Evolutionary conservation across 805 yeast genomes (phyloP).

Genomic region (Ogataea siamensis): DNA sequence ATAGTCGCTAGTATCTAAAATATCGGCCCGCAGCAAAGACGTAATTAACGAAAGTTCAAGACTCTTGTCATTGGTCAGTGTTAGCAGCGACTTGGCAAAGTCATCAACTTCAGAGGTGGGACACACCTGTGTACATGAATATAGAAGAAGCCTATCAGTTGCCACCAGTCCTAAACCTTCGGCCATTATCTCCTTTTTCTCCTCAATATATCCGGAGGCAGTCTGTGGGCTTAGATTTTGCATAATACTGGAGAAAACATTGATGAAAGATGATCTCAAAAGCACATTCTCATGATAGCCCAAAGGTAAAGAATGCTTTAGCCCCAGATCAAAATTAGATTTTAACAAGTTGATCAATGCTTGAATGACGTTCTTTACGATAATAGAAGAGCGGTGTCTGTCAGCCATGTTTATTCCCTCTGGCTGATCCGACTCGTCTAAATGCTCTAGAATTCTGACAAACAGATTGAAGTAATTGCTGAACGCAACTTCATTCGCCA

Average conservation of each 20-base stretch:
- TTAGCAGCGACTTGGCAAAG: slow-evolving; percentile 62
- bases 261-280: slow-evolving; percentile 69
- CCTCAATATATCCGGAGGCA: slow-evolving; percentile 12
- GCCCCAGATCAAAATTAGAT: slow-evolving; percentile 74
- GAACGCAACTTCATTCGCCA: slow-evolving; percentile 51
- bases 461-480: slow-evolving; percentile 65
- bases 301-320: slow-evolving; percentile 71
- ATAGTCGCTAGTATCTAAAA: slow-evolving; percentile 54
- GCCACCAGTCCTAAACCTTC: slow-evolving; percentile 22
- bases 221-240: slow-evolving; percentile 25
- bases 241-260: slow-evolving; percentile 71
- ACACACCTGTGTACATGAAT: slow-evolving; percentile 58
- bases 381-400: slow-evolving; percentile 52
- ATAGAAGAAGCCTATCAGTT: slow-evolving; percentile 40
- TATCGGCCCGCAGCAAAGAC: slow-evolving; percentile 59
- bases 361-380: slow-evolving; percentile 62
- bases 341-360: slow-evolving; percentile 68
- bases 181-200: slow-evolving; percentile 9
- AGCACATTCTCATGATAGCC: slow-evolving; percentile 69
- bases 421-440: slow-evolving; percentile 27
- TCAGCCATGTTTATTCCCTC: slow-evolving; percentile 21
- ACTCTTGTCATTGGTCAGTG: slow-evolving; percentile 45
- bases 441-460: slow-evolving; percentile 51
- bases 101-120: slow-evolving; percentile 69
- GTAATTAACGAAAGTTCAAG: slow-evolving; percentile 46